Conservation (phyloP, 2,329 filamentous ascomycete species). For the Fusarium goolgardi region DNA sequence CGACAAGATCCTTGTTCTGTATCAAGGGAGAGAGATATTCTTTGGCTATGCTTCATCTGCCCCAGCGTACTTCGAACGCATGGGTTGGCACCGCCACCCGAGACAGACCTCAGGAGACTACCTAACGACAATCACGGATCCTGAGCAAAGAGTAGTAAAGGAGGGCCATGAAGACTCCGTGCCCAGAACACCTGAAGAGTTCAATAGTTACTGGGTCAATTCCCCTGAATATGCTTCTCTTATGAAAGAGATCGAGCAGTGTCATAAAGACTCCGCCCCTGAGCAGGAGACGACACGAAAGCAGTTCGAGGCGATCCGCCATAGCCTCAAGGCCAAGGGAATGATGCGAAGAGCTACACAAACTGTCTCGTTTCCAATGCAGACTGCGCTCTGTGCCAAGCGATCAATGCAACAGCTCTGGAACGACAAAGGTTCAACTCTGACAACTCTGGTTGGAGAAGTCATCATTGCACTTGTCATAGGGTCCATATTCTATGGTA, state of each 20-base stretch:
- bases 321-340: constrained; percentile 2
- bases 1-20: constrained; percentile 79
- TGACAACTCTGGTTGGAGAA: constrained; percentile 7
- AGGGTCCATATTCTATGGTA: constrained; percentile 69
- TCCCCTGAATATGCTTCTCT: constrained; percentile 59
- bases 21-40: constrained; percentile 82
- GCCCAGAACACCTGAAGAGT: constrained; percentile 76
- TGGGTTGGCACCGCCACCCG: constrained; percentile 75
- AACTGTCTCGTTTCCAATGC: constrained; percentile 62
- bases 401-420: constrained; percentile 64
- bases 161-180: constrained; percentile 70
- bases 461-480: constrained; percentile 69
- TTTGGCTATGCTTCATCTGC: constrained; percentile 72
- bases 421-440: constrained; percentile 62
- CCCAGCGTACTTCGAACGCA: constrained; percentile 72
- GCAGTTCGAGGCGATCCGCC: constrained; percentile 59
- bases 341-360: constrained; percentile 3
- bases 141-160: constrained; percentile 65
- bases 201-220: constrained; percentile 62
- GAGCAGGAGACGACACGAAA: constrained; percentile 59
- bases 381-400: constrained; percentile 63
- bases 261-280: constrained; percentile 58
- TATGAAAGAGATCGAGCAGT: constrained; percentile 60
- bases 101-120: constrained; percentile 78
- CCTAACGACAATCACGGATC: constrained; percentile 75